Evolutionary conservation across 192 early-diverging fungal genomes (phyloP), one percentile per base, ranked within the genome.

Genomic region (Physocladia obscura): DNA sequence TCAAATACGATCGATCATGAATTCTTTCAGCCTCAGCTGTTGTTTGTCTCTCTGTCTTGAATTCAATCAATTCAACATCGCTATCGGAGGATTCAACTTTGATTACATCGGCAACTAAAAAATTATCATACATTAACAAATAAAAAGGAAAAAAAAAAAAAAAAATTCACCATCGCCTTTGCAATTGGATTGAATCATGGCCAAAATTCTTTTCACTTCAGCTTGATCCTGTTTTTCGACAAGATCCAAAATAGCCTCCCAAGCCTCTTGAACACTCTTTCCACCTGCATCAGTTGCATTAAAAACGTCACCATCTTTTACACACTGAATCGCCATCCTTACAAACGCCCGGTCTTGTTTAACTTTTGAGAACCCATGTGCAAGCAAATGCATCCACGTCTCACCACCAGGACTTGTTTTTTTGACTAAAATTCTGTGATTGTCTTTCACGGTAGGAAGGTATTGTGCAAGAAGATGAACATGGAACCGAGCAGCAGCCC

Each of bases 351-450:
- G 19, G 24, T 62, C 59, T n/a, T 47, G 8, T 26, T 15, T 24
- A 19, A 26, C 59, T 34, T 0, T 6, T 34, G 35, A 5, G 26
- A 40, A 62, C 40, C 59, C 39, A 13, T 26, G 34, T 17, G 59
- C 34, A 4, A 62, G 59, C 39, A 62, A 44, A 62, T 62, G 59
- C 34, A 62, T 4, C 59, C 59, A 62, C n/a, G 36, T 22, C 17
- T 62, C 59, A 4, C 35, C 35, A 6, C 26, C 59, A 6, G n/a
- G 35, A 29, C n/a, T 8, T 4, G 38, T 62, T n/a, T 47, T 47
- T 21, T 5, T 35, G 5, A 62, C 17, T 6, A 47, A 19, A 4
- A 47, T 27, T 6, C n/a, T 24, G 13, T 5, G n/a, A 21, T 62
- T 47, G 15, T 15, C 26, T 4, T 4, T 4, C 11, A 62, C 39